phyloP scores from a whole-genome alignment of 148 eudicot species.

The Fagopyrum tataricum region DNA sequence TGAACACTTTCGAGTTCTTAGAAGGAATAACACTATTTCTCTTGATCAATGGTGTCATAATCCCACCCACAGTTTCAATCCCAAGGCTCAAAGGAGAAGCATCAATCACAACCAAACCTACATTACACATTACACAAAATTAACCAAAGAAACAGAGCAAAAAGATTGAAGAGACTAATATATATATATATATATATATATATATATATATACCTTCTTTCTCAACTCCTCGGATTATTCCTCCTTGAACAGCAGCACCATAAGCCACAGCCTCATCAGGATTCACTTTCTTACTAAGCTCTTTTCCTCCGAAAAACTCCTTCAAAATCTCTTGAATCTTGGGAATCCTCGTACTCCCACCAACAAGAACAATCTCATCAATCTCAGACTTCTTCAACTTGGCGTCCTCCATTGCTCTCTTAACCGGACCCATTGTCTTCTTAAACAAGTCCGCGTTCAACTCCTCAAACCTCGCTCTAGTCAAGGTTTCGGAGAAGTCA shows the following conservation, averaged over 20 bases:
- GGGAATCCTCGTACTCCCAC: slow-evolving; percentile 12
- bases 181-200: too few relatives aligned
- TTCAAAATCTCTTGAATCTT: slow-evolving; percentile 6
- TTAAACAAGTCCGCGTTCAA: slow-evolving; percentile 1
- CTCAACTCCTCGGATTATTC: background rate
- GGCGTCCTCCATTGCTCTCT: background rate
- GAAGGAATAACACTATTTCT: background rate
- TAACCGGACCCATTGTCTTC: background rate
- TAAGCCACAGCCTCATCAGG: slow-evolving; percentile 5
- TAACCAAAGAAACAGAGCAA: background rate
- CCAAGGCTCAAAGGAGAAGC: slow-evolving; percentile 1
- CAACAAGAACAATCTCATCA: background rate
- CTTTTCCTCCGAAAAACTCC: slow-evolving; percentile 4
- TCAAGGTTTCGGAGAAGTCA: slow-evolving; percentile 8
- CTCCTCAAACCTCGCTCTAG: slow-evolving; percentile 1
- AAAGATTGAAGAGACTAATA: background rate
- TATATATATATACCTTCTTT: background rate
- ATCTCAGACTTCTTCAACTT: background rate
- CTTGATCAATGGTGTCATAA: background rate
- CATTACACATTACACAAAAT: background rate
- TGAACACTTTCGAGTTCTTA: background rate
- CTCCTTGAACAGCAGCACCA: background rate
- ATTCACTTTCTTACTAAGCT: background rate
- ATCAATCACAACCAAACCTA: background rate
- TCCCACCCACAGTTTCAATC: slow-evolving; percentile 1